A percentile compares a stretch with the other conserved stretches of the same genome.
Evolutionary conservation across 441 rosid genomes (phyloP).

Genomic region (Capsella rubella): DNA sequence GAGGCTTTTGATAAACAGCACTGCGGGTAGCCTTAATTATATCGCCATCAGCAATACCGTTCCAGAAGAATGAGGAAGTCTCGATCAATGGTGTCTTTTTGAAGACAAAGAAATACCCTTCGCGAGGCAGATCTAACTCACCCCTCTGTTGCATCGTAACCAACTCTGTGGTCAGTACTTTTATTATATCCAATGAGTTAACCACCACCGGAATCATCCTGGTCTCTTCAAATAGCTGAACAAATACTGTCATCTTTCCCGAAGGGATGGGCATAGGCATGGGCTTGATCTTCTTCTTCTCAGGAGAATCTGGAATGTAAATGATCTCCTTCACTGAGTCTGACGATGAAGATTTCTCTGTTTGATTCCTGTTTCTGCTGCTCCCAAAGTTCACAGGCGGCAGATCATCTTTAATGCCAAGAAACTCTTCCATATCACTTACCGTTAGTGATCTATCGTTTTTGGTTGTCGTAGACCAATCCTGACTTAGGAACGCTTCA

Average conservation of each 20-base stretch:
- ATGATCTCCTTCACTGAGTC: neutral
- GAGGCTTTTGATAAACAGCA: too few relatives aligned
- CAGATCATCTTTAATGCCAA: neutral
- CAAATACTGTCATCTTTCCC: constrained; percentile 66
- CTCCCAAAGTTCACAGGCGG: neutral
- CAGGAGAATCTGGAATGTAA: neutral
- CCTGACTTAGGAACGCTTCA: neutral
- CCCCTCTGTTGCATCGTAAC: too few relatives aligned
- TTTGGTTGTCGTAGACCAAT: neutral
- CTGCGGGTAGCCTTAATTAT: too few relatives aligned
- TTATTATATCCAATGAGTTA: too few relatives aligned
- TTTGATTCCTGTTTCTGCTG: too few relatives aligned
- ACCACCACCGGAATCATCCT: constrained; percentile 61
- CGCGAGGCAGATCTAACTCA: too few relatives aligned
- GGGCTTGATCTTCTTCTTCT: neutral
- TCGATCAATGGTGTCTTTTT: too few relatives aligned
- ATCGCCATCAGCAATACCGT: too few relatives aligned
- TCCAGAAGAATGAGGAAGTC: too few relatives aligned
- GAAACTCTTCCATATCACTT: neutral
- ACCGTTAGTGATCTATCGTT: neutral
- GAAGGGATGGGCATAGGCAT: too few relatives aligned
- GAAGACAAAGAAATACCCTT: too few relatives aligned
- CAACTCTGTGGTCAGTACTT: too few relatives aligned
- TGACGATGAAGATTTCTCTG: neutral
- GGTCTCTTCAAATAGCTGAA: constrained; percentile 55